These are phyloP conservation scores for Blastocladiella emersonii DNA, from an alignment of 371 early-diverging fungal species.

Conservation along the genomic window DNA sequence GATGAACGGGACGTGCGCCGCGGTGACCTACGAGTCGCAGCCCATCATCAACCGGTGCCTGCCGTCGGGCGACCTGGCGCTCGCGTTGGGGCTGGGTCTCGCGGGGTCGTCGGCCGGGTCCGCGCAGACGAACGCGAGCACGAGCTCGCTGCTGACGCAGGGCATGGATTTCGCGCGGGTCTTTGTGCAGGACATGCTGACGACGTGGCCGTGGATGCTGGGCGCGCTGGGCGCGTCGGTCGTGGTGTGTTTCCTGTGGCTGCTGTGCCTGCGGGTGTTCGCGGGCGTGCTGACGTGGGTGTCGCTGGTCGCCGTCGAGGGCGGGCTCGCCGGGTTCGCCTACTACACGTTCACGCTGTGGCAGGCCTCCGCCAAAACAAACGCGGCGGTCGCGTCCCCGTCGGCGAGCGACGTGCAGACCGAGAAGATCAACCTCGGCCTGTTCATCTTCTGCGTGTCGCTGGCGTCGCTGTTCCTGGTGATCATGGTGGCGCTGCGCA, in stretches of 20 bases:
- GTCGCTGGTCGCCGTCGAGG: constrained; percentile 6
- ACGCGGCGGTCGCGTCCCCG: background rate
- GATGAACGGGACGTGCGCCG: constrained; percentile 3
- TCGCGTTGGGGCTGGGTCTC: background rate
- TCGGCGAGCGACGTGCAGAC: background rate
- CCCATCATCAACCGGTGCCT: constrained; percentile 9
- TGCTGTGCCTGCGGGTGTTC: constrained; percentile 9
- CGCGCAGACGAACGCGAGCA: background rate
- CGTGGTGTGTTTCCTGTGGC: constrained; percentile 12
- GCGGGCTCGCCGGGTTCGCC: constrained; percentile 4
- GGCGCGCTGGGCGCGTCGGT: constrained; percentile 3
- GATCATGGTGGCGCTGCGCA: constrained; percentile 18
- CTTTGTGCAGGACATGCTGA: constrained; percentile 4
- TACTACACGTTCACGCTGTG: constrained; percentile 8
- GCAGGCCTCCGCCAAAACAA: background rate
- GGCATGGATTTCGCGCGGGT: background rate
- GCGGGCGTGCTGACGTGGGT: constrained; percentile 4
- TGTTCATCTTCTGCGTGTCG: constrained; percentile 5
- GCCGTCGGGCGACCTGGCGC: constrained; percentile 5
- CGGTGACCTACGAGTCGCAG: background rate
- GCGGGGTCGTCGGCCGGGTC: background rate
- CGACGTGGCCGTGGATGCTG: constrained; percentile 8
- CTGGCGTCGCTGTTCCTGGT: constrained; percentile 13
- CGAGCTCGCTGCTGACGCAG: background rate
- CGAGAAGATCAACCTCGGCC: background rate